A percentile compares a stretch with the other conserved stretches of the same genome.
Evolutionary conservation across 768 basidiomycete species (phyloP).

Genomic region (Megacollybia marginata): DNA sequence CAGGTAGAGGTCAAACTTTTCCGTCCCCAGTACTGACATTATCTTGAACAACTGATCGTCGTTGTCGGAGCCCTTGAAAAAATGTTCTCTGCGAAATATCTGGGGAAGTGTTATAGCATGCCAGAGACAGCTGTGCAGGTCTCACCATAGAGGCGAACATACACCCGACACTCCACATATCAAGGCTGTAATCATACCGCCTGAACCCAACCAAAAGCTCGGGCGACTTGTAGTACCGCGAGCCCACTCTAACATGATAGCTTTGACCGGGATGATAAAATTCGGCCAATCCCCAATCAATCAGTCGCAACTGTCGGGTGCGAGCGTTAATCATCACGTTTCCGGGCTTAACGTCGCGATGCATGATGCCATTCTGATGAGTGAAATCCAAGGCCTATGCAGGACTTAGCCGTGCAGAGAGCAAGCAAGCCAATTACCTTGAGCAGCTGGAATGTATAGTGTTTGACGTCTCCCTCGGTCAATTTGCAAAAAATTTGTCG

Average conservation of each 20-base stretch:
- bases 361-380: conserved; percentile 69
- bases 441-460: conserved; percentile 60
- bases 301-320: conserved; percentile 48
- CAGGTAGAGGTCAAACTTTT: conserved; percentile 54
- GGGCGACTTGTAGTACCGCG: conserved; percentile 68
- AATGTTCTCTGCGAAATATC: conserved; percentile 71
- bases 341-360: conserved; percentile 54
- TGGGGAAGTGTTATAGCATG: conserved; percentile 13
- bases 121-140: background rate
- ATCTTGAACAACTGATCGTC: conserved; percentile 70
- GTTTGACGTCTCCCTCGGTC: conserved; percentile 59
- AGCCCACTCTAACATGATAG: conserved; percentile 68
- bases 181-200: conserved; percentile 64
- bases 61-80: conserved; percentile 70
- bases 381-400: conserved; percentile 56
- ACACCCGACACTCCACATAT: conserved; percentile 70
- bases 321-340: conserved; percentile 73
- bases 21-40: conserved; percentile 60
- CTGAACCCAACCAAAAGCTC: conserved; percentile 68
- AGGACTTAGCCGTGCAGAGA: background rate
- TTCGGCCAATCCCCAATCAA: conserved; percentile 75
- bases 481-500: conserved; percentile 49
- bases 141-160: conserved; percentile 70
- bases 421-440: conserved; percentile 24
- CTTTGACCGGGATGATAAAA: conserved; percentile 67